These are phyloP conservation scores for Pseudogymnoascus sp. DNA, from an alignment of 2,329 filamentous ascomycete genomes.

Conservation along the genomic window DNA sequence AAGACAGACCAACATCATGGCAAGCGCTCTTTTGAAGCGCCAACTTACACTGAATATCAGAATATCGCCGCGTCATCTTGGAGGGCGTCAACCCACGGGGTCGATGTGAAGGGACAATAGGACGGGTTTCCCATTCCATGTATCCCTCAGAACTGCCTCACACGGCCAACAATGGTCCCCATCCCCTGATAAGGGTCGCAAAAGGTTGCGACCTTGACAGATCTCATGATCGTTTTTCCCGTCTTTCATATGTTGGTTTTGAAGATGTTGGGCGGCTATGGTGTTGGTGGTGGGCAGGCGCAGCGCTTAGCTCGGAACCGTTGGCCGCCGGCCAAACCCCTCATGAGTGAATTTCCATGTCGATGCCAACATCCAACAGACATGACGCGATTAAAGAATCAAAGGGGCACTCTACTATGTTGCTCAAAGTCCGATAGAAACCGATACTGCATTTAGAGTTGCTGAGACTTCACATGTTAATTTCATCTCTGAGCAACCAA, in stretches of 20 bases:
- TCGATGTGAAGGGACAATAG: not conserved
- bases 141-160: not conserved
- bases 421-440: no score
- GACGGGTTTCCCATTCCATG: slow-evolving; percentile 2
- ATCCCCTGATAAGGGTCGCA: not conserved
- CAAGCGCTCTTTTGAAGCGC: slow-evolving; percentile 1
- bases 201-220: not conserved
- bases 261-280: not conserved
- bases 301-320: slow-evolving; percentile 5
- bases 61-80: not conserved
- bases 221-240: not conserved
- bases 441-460: not conserved
- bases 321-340: not conserved
- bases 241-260: slow-evolving; percentile 1
- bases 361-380: slow-evolving; percentile 6
- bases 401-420: not conserved
- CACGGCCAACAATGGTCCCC: slow-evolving; percentile 4
- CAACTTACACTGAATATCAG: slow-evolving; percentile 5
- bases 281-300: slow-evolving; percentile 1
- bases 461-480: not conserved
- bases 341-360: not conserved
- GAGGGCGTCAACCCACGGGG: not conserved
- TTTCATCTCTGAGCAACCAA: not conserved
- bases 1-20: not conserved
- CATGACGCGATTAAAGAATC: not conserved